Base-by-base conservation (phyloP, 1,284 basidiomycete species). In the Rhodotorula sp. region DNA sequence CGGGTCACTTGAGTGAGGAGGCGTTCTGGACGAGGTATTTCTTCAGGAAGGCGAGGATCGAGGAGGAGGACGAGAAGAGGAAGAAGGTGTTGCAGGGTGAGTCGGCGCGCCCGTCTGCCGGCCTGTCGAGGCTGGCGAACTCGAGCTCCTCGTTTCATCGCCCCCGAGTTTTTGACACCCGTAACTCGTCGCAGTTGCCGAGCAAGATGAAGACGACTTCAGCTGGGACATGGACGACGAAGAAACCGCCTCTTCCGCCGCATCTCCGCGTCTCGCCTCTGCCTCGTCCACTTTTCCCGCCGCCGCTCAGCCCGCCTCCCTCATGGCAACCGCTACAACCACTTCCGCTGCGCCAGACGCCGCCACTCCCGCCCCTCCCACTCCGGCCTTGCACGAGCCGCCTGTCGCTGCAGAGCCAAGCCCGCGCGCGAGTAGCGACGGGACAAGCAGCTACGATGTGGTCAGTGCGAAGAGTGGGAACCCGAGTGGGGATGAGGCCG, bases 11-110 rank as follows among this genome's bases (percentile, higher is more conserved):
- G 75, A 83, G 85, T 2, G 84, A 86, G 63, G 85, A 88, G 56
- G 84, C 84, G 51, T 97, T 96, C 81, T 96, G 94, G 94, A 86
- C 86, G 59, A 85, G 93, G 22, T 96, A 93, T 81, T 92, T 94
- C 82, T 97, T 94, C 86, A 87, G 93, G 48, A 87, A 88, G 47
- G 83, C 90, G 79, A 91, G 93, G 80, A 94, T 96, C 70, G 87
- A 90, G 72, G 82, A 83, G 36, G 92, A 94, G 75, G 91, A 93
- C 78, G 86, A 86, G 76, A 88, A 88, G 74, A 86, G 94, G 68
- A 91, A 91, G 80, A 85, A 86, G 36, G 81, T 96, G 32, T 82
- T 97, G 27, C 85, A 89, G 83, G 88, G 92, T 90, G 78, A 62
- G 84, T 79, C 15, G 22, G 13, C 36, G 44, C 10, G 3, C 13